Evolutionary conservation across 1,284 basidiomycete genomes (phyloP).

Genomic region (Malassezia dermatis): DNA sequence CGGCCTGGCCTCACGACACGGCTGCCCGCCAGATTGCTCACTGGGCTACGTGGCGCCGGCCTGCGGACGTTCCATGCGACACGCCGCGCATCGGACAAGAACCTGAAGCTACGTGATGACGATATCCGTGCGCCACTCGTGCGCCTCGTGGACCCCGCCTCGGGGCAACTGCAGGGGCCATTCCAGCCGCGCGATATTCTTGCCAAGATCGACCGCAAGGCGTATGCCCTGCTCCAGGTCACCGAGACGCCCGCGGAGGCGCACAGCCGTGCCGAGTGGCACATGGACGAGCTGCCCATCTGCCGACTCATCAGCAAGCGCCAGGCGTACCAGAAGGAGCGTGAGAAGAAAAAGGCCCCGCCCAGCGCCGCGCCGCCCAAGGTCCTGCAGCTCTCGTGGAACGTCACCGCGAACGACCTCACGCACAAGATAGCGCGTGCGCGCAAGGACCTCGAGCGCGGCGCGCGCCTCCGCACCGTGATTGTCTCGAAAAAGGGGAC

Average conservation of each 20-base stretch:
- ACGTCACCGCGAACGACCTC: constrained; percentile 28
- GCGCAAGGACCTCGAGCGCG: constrained; percentile 21
- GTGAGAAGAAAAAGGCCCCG: constrained; percentile 17
- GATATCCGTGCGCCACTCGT: constrained; percentile 19
- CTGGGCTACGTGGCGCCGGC: constrained; percentile 36
- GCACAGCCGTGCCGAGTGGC: background rate
- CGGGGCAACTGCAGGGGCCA: constrained; percentile 28
- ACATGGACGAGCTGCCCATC: constrained; percentile 33
- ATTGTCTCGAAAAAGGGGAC: constrained; percentile 20
- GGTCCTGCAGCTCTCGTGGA: constrained; percentile 35
- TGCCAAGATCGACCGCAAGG: constrained; percentile 26
- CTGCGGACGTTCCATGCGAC: constrained; percentile 1
- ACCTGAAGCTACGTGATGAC: constrained; percentile 19
- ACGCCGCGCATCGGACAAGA: background rate
- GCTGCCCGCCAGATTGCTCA: constrained; percentile 33
- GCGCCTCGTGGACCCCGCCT: constrained; percentile 31
- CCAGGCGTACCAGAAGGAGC: constrained; percentile 37
- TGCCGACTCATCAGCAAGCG: constrained; percentile 50
- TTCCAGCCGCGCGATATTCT: constrained; percentile 26
- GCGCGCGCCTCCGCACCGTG: constrained; percentile 7
- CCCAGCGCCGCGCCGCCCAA: constrained; percentile 15
- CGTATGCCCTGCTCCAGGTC: constrained; percentile 33
- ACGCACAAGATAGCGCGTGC: constrained; percentile 29
- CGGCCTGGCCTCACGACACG: constrained; percentile 32
- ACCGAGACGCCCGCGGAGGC: constrained; percentile 15